Evolutionary conservation across 768 basidiomycete genomes (phyloP), one percentile per base, ranked within the genome.

Genomic region (Leccinum subgranulosum): DNA sequence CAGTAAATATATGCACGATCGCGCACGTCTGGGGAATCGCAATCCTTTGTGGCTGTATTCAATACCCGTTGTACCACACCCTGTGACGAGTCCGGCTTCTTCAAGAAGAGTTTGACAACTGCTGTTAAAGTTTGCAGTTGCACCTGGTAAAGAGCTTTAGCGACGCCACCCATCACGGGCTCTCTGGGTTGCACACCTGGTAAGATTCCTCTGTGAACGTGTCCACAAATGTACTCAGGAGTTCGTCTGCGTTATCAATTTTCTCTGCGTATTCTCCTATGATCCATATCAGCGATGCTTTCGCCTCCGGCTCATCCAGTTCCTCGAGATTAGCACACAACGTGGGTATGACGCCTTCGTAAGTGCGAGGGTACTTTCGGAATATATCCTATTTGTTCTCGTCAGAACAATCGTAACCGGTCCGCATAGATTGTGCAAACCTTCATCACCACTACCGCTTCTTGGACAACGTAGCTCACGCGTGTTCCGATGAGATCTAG

Each of bases 401-500:
- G 10, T 62, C 17, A 58, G 53, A 43, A 39, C 27, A 3, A 19
- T 41, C 4, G n/a, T 33, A 36, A 27, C n/a, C 28, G 17, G 19
- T 9, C 11, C 15, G 14, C 21, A 3, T 33, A 29, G 23, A 53
- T 27, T 3, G 17, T 21, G 57, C 78, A 49, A 51, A 93, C 95
- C 85, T 98, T 98, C 92, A 99, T 97, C 2, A 99, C 94, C 2
- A 99, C 94, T 3, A 98, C 92, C 1, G 94, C 94, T 74, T 99
- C 96, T 69, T 98, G 96, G 3, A 98, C 95, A 33, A 99, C 94
- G 69, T 98, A 99, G 77, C 89, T 95, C 39, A 99, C 92, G 10
- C 94, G 83, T 1, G 95, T 96, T 34, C 81, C 85, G 55, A 98
- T 98, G 58, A 99, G 81, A 17, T 98, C 96, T 53, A 99, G 76